Base-by-base conservation (phyloP, 306 rosid genomes). In the Cicer judaicum region DNA sequence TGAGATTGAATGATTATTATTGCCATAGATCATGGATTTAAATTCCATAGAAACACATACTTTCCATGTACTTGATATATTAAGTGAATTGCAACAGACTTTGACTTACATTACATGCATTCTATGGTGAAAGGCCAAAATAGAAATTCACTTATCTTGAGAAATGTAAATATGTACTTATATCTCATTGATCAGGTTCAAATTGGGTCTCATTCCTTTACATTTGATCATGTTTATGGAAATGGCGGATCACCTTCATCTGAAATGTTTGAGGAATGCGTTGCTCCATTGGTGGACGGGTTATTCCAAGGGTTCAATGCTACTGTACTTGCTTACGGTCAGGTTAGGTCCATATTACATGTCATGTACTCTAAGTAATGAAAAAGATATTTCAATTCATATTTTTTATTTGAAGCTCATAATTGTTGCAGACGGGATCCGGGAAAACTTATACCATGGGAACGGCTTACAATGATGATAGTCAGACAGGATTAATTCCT, bases 401-500 rank as follows among this genome's bases (percentile, higher is more conserved):
- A 46, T 52, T 75, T 77, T 44, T 72, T 34, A 81, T 71, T 68
- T 77, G 63, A 76, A 43, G 6, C 61, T 4, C 60, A 60, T 63
- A 38, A 60, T 14, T 82, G 76, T 79, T 83, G 77, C 90, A 91
- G 97, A 91, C 97, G 40, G 97, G 97, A 77, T 87, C 97, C 4
- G 97, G 97, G 78, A 91, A 91, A 88, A 91, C 97, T 0, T 91
- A 91, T 78, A 91, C 97, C 46, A 91, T 91, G 97, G 97, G 97
- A 70, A 91, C 93, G 70, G 93, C 92, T 79, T 87, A 67, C 29
- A 84, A 76, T 74, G 93, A 87, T 69, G 79, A 78, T 79, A 81
- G 71, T 73, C 85, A 63, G 76, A 79, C 60, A 36, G 92, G 97
- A 49, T 68, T 89, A 74, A 84, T 87, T 80, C 93, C 92, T 66